Evolutionary conservation across 2,329 filamentous ascomycete genomes (phyloP).

Genomic region (Colletotrichum godetiae): DNA sequence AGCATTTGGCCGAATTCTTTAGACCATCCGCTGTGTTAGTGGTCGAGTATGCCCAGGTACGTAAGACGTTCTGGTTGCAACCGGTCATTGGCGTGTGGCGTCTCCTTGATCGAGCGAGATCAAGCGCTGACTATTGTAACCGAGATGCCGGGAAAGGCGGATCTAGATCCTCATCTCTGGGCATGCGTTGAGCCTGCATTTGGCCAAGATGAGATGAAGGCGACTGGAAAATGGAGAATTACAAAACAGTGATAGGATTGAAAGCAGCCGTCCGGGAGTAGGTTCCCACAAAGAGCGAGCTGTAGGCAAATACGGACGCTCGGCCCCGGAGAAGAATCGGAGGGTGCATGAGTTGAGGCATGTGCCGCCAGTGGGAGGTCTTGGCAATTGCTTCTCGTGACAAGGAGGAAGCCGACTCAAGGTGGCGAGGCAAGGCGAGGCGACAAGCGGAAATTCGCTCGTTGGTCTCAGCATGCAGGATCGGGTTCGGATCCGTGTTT

Average conservation of each 20-base stretch:
- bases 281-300: background rate
- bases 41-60: background rate
- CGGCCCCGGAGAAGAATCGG: slow-evolving; percentile 25
- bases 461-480: background rate
- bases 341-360: slow-evolving; percentile 11
- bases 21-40: background rate
- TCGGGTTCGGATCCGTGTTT: slow-evolving; percentile 11
- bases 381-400: slow-evolving; percentile 19
- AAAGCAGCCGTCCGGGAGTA: background rate
- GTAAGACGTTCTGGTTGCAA: background rate
- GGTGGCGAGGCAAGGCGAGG: slow-evolving; percentile 20
- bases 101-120: background rate
- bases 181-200: background rate
- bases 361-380: background rate
- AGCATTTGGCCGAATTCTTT: background rate
- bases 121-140: background rate
- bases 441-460: background rate
- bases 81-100: background rate
- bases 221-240: background rate
- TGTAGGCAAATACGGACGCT: slow-evolving; percentile 1
- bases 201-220: slow-evolving; percentile 10
- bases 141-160: background rate
- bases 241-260: background rate
- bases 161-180: slow-evolving; percentile 6
- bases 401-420: background rate